These are phyloP conservation scores for Pythium chondricola DNA, from an alignment of 352 stramenopile genomes.

Conservation along the genomic window DNA sequence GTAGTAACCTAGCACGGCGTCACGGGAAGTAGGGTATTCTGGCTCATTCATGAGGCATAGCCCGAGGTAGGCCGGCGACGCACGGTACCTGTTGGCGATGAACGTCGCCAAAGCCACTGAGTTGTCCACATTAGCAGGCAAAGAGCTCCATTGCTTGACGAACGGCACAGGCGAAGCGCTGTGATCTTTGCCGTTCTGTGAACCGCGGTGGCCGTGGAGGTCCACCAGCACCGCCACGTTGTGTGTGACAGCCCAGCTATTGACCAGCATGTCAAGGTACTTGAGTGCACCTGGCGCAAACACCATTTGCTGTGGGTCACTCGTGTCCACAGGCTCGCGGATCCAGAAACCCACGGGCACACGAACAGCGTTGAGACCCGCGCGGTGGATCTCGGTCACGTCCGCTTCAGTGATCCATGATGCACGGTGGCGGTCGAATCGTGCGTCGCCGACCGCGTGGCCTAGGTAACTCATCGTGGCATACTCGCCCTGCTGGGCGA, in stretches of 20 bases:
- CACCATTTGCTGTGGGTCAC: slow-evolving; percentile 9
- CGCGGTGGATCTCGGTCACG: slow-evolving; percentile 16
- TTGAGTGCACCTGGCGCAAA: slow-evolving; percentile 18
- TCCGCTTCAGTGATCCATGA: slow-evolving; percentile 27
- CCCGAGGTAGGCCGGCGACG: slow-evolving; percentile 23
- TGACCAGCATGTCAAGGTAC: slow-evolving; percentile 44
- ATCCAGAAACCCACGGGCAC: slow-evolving; percentile 32
- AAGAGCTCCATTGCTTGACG: slow-evolving; percentile 20
- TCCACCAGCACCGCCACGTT: slow-evolving; percentile 55
- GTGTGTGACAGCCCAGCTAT: slow-evolving; percentile 41
- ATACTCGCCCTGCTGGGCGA: slow-evolving; percentile 19
- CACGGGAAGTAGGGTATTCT: slow-evolving; percentile 12
- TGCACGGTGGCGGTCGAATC: slow-evolving; percentile 21
- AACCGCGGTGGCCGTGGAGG: slow-evolving; percentile 48
- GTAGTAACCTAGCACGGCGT: slow-evolving; percentile 19
- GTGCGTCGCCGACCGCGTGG: slow-evolving; percentile 17
- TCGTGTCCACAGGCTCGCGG: neutral
- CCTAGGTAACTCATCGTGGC: slow-evolving; percentile 21
- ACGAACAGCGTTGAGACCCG: slow-evolving; percentile 25
- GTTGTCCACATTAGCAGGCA: slow-evolving; percentile 16
- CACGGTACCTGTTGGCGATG: slow-evolving; percentile 17
- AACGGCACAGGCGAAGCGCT: slow-evolving; percentile 15
- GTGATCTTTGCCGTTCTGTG: slow-evolving; percentile 57
- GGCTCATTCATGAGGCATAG: slow-evolving; percentile 30
- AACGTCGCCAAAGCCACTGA: slow-evolving; percentile 23